Evolutionary conservation across 768 basidiomycete species (phyloP).

Genomic region (Phlebiopsis flavidoalba): DNA sequence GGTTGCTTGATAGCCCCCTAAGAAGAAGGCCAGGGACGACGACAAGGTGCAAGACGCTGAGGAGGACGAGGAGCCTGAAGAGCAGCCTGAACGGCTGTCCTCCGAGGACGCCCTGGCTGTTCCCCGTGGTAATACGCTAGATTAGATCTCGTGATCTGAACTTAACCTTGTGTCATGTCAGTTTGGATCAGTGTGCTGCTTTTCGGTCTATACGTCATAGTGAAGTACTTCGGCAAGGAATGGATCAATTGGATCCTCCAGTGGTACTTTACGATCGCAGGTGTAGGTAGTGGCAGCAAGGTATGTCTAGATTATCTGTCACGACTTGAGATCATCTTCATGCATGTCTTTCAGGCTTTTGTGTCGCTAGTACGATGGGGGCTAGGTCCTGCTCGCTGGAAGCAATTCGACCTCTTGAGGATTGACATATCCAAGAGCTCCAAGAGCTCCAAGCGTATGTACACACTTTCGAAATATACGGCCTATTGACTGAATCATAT

Average conservation of each 20-base stretch:
- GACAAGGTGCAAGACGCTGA: conserved; percentile 31
- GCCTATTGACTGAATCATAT: conserved; percentile 9
- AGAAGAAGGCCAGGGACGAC: conserved; percentile 9
- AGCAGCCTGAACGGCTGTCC: conserved; percentile 54
- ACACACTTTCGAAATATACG: neutral
- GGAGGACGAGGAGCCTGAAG: conserved; percentile 56
- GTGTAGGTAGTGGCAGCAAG: conserved; percentile 66
- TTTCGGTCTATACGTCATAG: conserved; percentile 60
- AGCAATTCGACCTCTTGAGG: conserved; percentile 43
- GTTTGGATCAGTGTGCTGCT: conserved; percentile 68
- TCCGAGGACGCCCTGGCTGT: conserved; percentile 70
- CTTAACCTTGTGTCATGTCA: conserved; percentile 20
- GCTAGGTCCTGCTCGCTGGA: conserved; percentile 53
- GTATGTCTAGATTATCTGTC: conserved; percentile 29
- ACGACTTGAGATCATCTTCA: neutral
- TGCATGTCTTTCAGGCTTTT: conserved; percentile 34
- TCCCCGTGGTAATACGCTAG: conserved; percentile 52
- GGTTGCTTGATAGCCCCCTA: conserved; percentile 9
- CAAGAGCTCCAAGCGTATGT: conserved; percentile 33
- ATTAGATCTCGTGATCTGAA: neutral
- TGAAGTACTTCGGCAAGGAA: conserved; percentile 72
- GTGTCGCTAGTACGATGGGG: conserved; percentile 45
- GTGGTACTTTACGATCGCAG: conserved; percentile 67
- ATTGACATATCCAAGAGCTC: conserved; percentile 41
- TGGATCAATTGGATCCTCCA: conserved; percentile 82